These are phyloP conservation scores for Cardamine resedifolia DNA, from an alignment of 345 rosid species.

Conservation along the genomic window DNA sequence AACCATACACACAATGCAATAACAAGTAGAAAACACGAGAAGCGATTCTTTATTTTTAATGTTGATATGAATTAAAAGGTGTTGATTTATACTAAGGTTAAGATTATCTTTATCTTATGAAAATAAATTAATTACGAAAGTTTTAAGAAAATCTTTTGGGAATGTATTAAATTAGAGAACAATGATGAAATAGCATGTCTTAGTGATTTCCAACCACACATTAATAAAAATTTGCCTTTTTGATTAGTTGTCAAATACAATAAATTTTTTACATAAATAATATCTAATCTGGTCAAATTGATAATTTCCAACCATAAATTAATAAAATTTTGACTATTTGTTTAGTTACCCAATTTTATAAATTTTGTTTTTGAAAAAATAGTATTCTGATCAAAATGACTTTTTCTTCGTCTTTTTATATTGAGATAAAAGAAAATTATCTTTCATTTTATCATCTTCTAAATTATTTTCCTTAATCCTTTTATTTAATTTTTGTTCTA, in stretches of 20 bases:
- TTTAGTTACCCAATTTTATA: too few species aligned
- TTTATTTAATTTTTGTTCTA: too few species aligned
- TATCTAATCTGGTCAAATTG: too few species aligned
- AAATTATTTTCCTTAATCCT: too few species aligned
- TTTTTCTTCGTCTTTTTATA: background rate
- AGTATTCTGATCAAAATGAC: background rate
- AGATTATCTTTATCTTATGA: background rate
- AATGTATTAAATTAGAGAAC: background rate
- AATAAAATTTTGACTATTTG: too few species aligned
- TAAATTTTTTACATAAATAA: too few species aligned
- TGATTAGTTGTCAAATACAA: background rate
- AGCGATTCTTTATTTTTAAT: too few species aligned
- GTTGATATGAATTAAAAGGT: too few species aligned
- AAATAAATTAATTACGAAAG: background rate
- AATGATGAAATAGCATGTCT: background rate
- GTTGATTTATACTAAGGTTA: too few species aligned
- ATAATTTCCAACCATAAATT: background rate
- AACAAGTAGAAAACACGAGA: background rate
- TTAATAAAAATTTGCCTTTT: background rate
- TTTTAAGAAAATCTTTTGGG: background rate
- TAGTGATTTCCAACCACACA: background rate
- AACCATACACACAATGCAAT: background rate
- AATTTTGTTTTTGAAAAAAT: too few species aligned
- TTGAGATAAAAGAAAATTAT: background rate
- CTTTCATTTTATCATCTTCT: background rate